Conservation (phyloP, 345 rosid genomes). For the Abelmoschus esculentus region DNA sequence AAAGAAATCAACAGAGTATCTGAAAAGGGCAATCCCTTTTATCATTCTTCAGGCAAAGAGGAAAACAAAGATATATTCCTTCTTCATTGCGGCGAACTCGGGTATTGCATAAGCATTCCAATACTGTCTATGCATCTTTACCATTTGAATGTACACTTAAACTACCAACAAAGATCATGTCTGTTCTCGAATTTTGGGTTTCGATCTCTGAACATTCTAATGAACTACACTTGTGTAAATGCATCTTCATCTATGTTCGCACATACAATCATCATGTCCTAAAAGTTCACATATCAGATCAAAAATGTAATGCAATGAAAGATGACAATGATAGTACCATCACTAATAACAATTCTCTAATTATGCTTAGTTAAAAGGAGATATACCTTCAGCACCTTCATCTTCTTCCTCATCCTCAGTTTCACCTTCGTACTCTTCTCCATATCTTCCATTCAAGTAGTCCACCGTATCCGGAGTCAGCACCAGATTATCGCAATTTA, state of each 20-base stretch:
- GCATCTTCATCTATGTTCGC: neutral
- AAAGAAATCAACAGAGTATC: neutral
- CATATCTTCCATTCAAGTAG: slow-evolving; percentile 64
- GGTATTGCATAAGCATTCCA: neutral
- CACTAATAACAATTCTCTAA: neutral
- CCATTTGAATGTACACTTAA: neutral
- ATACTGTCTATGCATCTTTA: neutral
- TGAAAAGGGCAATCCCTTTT: neutral
- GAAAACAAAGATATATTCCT: neutral
- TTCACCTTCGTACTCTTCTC: slow-evolving; percentile 34
- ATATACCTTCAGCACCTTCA: slow-evolving; percentile 18
- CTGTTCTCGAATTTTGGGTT: neutral
- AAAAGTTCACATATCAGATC: neutral
- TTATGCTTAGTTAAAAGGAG: slow-evolving; percentile 19
- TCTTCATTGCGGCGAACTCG: too few relatives aligned
- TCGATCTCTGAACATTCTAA: neutral
- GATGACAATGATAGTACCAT: neutral
- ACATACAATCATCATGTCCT: neutral
- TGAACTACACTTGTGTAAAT: neutral
- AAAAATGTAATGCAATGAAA: too few relatives aligned
- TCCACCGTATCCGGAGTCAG: slow-evolving; percentile 68
- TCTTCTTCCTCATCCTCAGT: slow-evolving; percentile 36
- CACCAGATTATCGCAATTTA: slow-evolving; percentile 80
- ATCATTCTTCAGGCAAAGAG: neutral
- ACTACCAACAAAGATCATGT: neutral